Evolutionary conservation across 2,329 filamentous ascomycete genomes (phyloP).

Genomic region (Hawksworthiomyces lignivorus): DNA sequence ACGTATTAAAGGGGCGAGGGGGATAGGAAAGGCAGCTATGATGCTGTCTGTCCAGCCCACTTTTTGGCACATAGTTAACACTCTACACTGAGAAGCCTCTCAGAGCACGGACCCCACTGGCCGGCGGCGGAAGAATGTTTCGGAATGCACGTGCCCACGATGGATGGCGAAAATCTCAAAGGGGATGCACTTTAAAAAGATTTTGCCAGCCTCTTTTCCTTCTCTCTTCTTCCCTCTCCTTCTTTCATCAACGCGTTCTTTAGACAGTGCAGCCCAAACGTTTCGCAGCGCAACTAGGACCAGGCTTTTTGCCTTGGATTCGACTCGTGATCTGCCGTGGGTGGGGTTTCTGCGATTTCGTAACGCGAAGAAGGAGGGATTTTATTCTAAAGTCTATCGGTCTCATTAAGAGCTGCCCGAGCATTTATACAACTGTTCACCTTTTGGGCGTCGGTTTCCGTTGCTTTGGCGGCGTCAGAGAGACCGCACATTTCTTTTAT

Average conservation of each 20-base stretch:
- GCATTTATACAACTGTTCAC: slow-evolving; percentile 32
- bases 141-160: slow-evolving; percentile 2
- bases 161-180: too few species aligned
- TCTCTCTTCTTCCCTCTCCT: slow-evolving; percentile 16
- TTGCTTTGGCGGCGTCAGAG: slow-evolving; percentile 83
- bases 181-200: slow-evolving; percentile 9
- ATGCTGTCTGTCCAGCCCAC: slow-evolving; percentile 7
- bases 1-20: background rate
- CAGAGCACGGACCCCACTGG: too few species aligned
- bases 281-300: slow-evolving; percentile 43
- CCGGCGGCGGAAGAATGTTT: background rate
- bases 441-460: slow-evolving; percentile 21
- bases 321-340: slow-evolving; percentile 51
- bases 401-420: slow-evolving; percentile 53
- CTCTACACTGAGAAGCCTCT: too few species aligned
- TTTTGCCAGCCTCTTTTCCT: slow-evolving; percentile 6
- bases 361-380: slow-evolving; percentile 43
- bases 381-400: slow-evolving; percentile 29
- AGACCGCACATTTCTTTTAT: slow-evolving; percentile 71
- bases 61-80: too few species aligned
- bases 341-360: slow-evolving; percentile 56
- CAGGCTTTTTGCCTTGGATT: slow-evolving; percentile 61
- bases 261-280: slow-evolving; percentile 80
- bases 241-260: slow-evolving; percentile 55
- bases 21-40: too few species aligned